Percentiles rank a stretch among this genome's conserved stretches.
Conservation (phyloP, 2,329 filamentous ascomycete genomes). For the Aureobasidium zeae region DNA sequence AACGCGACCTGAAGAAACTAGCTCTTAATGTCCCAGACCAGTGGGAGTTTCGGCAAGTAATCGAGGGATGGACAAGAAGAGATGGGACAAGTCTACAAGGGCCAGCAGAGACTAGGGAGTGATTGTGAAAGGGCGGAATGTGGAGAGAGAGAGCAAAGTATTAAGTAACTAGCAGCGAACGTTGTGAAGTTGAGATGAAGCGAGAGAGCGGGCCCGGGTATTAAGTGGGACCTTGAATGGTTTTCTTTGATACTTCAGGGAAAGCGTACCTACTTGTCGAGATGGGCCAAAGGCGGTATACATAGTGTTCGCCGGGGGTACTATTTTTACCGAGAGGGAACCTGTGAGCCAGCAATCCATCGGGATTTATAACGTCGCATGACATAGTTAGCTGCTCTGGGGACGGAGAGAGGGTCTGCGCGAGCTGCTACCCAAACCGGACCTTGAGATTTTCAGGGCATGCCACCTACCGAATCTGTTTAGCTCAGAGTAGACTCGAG, state of each 20-base stretch:
- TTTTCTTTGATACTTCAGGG: constrained; percentile 12
- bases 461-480: constrained; percentile 6
- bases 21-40: constrained; percentile 6
- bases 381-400: constrained; percentile 15
- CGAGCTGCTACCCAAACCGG: constrained; percentile 10
- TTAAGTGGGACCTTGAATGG: constrained; percentile 14
- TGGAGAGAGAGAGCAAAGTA: constrained; percentile 6
- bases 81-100: constrained; percentile 10
- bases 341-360: no score
- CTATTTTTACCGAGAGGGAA: constrained; percentile 14
- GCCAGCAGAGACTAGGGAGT: constrained; percentile 12
- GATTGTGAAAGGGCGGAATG: constrained; percentile 5
- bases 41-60: background rate
- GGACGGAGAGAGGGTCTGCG: background rate
- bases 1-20: background rate
- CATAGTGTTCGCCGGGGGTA: constrained; percentile 15
- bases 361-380: constrained; percentile 15
- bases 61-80: background rate
- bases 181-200: constrained; percentile 14
- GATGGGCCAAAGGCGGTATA: constrained; percentile 15
- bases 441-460: constrained; percentile 11
- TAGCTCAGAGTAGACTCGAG: constrained; percentile 11
- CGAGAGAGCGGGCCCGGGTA: constrained; percentile 15
- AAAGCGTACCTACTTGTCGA: constrained; percentile 12
- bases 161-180: constrained; percentile 11